These are phyloP conservation scores for Blastobotrys illinoisensis DNA, from an alignment of 1,139 yeast genomes.

Conservation along the genomic window DNA sequence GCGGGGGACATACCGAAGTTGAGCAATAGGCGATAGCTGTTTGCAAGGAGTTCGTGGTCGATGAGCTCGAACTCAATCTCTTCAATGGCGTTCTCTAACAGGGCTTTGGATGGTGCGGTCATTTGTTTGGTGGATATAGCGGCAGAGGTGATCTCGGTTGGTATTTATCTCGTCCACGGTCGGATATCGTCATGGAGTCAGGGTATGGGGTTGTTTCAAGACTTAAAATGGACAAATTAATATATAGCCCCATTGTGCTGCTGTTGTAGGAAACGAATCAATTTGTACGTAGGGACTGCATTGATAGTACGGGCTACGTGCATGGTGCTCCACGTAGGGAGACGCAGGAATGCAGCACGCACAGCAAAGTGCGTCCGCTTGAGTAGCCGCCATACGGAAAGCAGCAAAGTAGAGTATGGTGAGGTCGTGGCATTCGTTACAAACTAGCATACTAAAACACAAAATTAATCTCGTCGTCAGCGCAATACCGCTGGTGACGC, in stretches of 20 bases:
- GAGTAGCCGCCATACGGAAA: background rate
- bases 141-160: background rate
- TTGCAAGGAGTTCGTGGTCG: background rate
- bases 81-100: background rate
- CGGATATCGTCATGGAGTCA: background rate
- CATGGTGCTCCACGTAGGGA: background rate
- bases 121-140: background rate
- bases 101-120: background rate
- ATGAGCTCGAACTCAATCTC: background rate
- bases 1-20: background rate
- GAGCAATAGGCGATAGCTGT: background rate
- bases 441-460: background rate
- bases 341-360: background rate
- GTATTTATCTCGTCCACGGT: background rate
- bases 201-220: background rate
- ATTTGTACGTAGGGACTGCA: background rate
- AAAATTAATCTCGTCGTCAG: background rate
- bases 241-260: background rate
- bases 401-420: background rate
- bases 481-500: background rate
- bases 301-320: background rate
- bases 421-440: background rate
- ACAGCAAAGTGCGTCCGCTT: background rate
- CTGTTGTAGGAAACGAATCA: background rate
- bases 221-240: background rate